Evolutionary conservation across 2,329 filamentous ascomycete species (phyloP), one percentile per base, ranked within the genome.

Genomic region (Hypoxylon sp.): DNA sequence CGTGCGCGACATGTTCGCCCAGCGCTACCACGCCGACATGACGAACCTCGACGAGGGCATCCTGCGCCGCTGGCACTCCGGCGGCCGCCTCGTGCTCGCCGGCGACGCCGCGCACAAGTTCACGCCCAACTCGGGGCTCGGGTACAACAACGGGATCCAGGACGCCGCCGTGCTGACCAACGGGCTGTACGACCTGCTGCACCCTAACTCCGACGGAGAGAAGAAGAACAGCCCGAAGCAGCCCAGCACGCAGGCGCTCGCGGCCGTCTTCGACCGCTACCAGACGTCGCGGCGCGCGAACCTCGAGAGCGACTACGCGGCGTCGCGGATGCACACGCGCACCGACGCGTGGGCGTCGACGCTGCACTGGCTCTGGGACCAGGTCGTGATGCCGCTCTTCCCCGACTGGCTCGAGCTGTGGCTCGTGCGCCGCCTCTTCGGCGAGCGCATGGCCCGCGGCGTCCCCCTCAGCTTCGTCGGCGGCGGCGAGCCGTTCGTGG

Each of bases 81-180:
- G 41, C 24, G 52, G 41, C 21, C 51, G 63, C 11, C 40, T 64
- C 2, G 63, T 59, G 4, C 57, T 67, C 11, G 55, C 47, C 5
- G 65, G 65, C 15, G 65, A 67, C 23, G 56, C 63, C 8, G 45
- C 45, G 6, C 62, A 61, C 45, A 67, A 64, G 43, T 55, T 62
- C 45, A 66, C 61, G 6, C 62, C 65, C 8, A 59, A 58, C 21
- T 26, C 29, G 21, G 65, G 65, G 2, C 45, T 51, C 7, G 65
- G 63, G 3, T 63, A 38, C 26, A 64, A 60, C 37, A 56, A 58
- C 18, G 63, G 58, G 15, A 20, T 64, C 10, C 41, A 58, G 15
- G 59, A 67, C 35, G 49, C 60, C n/a, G 48, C 58, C 3, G 49
- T 40, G 8, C 55, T 66, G 7, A 50, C 45, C 8, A 60, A 61